A percentile compares a stretch with the other conserved stretches of the same genome.
phyloP scores from a whole-genome alignment of 208 protist species.

The Leishmania tropica region DNA sequence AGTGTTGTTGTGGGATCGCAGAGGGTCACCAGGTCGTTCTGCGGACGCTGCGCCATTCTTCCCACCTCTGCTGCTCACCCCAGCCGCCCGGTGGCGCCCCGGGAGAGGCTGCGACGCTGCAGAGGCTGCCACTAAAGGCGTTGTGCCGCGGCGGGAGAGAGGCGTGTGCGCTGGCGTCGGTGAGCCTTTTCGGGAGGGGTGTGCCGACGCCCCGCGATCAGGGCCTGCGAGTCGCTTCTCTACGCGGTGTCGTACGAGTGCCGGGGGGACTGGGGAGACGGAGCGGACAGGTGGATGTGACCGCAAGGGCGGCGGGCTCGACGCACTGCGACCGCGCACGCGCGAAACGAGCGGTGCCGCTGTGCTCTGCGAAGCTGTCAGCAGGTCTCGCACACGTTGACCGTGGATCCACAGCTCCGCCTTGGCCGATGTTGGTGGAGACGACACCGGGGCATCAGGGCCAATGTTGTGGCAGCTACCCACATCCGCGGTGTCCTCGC shows the following conservation, averaged over 20 bases:
- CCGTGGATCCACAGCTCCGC: slow-evolving; percentile 28
- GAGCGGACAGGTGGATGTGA: not conserved
- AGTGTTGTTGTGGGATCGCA: not conserved
- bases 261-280: slow-evolving; percentile 1
- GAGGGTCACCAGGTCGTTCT: not conserved
- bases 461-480: not conserved
- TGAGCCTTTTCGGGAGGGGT: not conserved
- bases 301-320: not conserved
- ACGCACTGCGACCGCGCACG: slow-evolving; percentile 2
- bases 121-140: not conserved
- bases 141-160: not conserved
- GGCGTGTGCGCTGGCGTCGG: not conserved
- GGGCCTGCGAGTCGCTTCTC: slow-evolving; percentile 1
- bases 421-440: not conserved
- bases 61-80: not conserved
- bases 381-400: slow-evolving; percentile 33
- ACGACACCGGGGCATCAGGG: not conserved
- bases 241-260: not conserved
- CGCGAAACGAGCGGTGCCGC: not conserved
- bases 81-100: not conserved
- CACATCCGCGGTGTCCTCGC: slow-evolving; percentile 15
- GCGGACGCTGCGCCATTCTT: not conserved
- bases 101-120: not conserved
- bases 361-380: not conserved
- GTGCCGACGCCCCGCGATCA: not conserved